Base-by-base conservation (phyloP, 257 asterid species). In the Nicotiana undulata region DNA sequence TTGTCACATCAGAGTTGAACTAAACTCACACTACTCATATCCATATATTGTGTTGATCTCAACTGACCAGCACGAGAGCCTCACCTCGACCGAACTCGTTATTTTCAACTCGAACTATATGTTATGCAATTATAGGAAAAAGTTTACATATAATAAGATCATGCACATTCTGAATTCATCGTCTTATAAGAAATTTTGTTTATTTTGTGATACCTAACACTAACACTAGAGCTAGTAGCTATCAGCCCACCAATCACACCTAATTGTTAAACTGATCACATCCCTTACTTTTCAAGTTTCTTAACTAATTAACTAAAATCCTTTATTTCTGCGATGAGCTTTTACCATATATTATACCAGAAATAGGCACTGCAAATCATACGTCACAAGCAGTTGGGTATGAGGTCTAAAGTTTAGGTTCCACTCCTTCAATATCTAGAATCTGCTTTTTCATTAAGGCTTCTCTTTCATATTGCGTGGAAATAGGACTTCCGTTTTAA, bases 161-260 rank as follows among this genome's bases (percentile, higher is more conserved):
- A n/a, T 10, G 0, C 11, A 7, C 10, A 0, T 37, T 37, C 10
- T 8, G 10, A 37, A 37, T 37, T 0, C 3, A 2, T 8, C 9
- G 40, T 37, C 9, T 37, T 6, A 8, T 40, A 8, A 40, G 49
- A 40, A 0, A 15, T 64, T 59, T 20, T 11, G 20, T 53, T 6
- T 12, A 0, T 10, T 40, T 20, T 32, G 51, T 77, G 20, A 59
- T 59, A 44, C 58, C 56, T 77, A 37, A 59, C 24, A 32, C 56
- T 77, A 37, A 59, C 24, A 32, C 22, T 22, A 58, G 37, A 9
- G 76, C 56, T 77, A 61, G 88, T 82, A 85, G n/a, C 83, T 72
- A 85, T 83, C 81, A 81, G 49, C 70, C 86, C 84, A 84, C 85
- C 88, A 59, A 82, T 85, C 81, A 37, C 64, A 85, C 95, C 91